phyloP scores from a whole-genome alignment of 495 filamentous ascomycete species.

The Cladorrhinum samala region DNA sequence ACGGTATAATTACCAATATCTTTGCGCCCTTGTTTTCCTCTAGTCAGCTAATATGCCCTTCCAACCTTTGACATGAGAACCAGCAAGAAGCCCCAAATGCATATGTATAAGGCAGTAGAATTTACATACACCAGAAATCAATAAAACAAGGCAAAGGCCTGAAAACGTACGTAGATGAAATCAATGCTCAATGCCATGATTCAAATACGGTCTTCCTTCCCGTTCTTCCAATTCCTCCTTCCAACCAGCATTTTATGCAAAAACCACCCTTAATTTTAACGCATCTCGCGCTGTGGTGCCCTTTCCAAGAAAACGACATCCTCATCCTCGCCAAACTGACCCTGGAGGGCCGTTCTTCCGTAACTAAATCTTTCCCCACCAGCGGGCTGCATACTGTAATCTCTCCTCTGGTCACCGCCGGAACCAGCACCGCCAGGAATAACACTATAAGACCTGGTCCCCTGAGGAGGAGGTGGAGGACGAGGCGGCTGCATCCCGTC shows the following conservation, averaged over 20 bases:
- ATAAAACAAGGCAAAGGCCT: too few species aligned
- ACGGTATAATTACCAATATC: too few species aligned
- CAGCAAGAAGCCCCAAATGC: too few species aligned
- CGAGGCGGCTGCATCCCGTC: slow-evolving; percentile 28
- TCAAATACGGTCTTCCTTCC: too few species aligned
- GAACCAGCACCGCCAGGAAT: slow-evolving; percentile 24
- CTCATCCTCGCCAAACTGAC: slow-evolving; percentile 26
- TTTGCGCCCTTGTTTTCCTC: too few species aligned
- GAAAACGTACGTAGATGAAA: too few species aligned
- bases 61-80: too few species aligned
- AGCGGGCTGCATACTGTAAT: slow-evolving; percentile 29
- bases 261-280: slow-evolving; percentile 3
- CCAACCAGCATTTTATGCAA: not conserved
- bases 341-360: not conserved
- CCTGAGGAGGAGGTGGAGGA: slow-evolving; percentile 1
- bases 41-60: too few species aligned
- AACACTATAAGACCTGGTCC: slow-evolving; percentile 39
- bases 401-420: slow-evolving; percentile 27
- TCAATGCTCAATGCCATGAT: too few species aligned
- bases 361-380: not conserved
- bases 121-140: too few species aligned
- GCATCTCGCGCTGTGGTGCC: slow-evolving; percentile 27
- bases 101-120: too few species aligned
- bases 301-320: slow-evolving; percentile 44
- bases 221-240: too few species aligned